Evolutionary conservation across 306 rosid species (phyloP).

Genomic region (Benincasa hispida): DNA sequence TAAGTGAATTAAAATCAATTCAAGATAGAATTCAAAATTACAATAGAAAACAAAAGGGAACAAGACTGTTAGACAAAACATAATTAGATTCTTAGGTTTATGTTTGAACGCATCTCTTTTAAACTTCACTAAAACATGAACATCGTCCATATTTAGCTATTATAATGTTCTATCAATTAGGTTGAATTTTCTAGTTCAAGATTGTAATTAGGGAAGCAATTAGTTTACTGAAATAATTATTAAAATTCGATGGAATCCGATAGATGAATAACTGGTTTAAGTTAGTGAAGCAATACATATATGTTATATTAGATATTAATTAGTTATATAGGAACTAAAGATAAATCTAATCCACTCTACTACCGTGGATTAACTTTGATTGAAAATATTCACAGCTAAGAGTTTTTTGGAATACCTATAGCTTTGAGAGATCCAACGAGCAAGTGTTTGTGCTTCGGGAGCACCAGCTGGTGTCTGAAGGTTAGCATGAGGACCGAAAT

Average conservation of each 20-base stretch:
- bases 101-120: not conserved
- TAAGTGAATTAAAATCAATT: not conserved
- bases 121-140: not conserved
- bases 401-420: conserved; percentile 13
- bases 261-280: no score
- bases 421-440: conserved; percentile 80
- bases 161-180: not conserved
- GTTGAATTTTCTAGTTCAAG: not conserved
- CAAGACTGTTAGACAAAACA: not conserved
- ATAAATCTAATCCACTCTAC: no score
- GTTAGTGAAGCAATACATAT: no score
- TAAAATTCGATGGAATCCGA: no score
- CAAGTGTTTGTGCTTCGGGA: conserved; percentile 85
- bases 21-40: not conserved
- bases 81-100: not conserved
- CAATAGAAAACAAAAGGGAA: not conserved
- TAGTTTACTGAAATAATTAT: not conserved
- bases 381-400: not conserved
- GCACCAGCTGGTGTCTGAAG: conserved; percentile 63
- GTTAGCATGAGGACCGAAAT: conserved; percentile 44
- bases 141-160: not conserved
- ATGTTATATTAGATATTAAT: no score
- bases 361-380: no score
- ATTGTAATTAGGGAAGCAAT: not conserved
- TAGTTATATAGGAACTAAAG: no score